Evolutionary conservation across 139 green algal species (phyloP).

Genomic region (Chlorella sp.): DNA sequence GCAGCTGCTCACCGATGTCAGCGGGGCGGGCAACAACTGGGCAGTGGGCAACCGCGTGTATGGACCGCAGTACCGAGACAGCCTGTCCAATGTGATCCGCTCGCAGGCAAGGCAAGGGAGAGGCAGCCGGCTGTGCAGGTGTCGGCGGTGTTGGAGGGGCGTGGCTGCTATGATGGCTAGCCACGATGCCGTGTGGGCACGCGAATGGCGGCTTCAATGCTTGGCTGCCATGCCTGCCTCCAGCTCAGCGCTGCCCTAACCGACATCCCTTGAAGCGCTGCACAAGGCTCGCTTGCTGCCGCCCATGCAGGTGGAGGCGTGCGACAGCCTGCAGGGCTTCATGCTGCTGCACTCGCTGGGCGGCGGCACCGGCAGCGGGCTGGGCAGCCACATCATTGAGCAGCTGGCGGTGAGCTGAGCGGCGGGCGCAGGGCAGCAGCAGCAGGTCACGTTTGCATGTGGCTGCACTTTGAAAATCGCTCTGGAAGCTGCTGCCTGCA

Average conservation of each 20-base stretch:
- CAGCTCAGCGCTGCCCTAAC: too few relatives aligned
- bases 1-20: slow-evolving; percentile 81
- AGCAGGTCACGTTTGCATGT: too few relatives aligned
- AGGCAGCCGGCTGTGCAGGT: too few relatives aligned
- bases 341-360: slow-evolving; percentile 84
- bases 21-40: slow-evolving; percentile 91
- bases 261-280: too few relatives aligned
- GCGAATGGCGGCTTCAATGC: background rate
- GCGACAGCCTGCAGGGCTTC: slow-evolving; percentile 76
- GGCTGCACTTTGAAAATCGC: too few relatives aligned
- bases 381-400: slow-evolving; percentile 81
- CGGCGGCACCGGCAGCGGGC: slow-evolving; percentile 82
- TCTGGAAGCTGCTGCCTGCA: too few relatives aligned
- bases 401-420: slow-evolving; percentile 66
- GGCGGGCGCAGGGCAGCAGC: background rate
- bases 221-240: background rate
- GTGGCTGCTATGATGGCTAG: too few relatives aligned
- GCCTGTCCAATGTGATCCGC: slow-evolving; percentile 68
- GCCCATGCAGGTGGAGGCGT: slow-evolving; percentile 60
- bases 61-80: slow-evolving; percentile 75
- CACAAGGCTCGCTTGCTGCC: too few relatives aligned
- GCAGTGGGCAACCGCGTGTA: slow-evolving; percentile 82
- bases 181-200: too few relatives aligned
- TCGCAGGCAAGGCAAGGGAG: slow-evolving; percentile 21
- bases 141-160: too few relatives aligned